Base-by-base conservation (phyloP, 768 basidiomycete genomes). In the Suillus fuscotomentosus region DNA sequence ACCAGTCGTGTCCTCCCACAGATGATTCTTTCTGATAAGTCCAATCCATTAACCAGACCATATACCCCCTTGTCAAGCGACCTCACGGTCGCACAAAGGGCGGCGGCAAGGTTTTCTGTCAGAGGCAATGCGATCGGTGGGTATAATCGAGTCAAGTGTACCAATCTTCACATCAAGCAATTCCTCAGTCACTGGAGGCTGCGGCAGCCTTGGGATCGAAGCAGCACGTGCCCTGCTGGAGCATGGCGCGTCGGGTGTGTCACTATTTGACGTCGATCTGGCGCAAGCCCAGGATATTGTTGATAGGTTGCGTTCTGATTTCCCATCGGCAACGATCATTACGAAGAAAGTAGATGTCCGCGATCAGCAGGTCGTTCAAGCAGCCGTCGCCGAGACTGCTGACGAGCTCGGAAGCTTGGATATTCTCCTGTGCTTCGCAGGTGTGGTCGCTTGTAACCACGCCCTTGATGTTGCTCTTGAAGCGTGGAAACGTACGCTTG, bases 351-450 rank as follows among this genome's bases (percentile, higher is more conserved):
- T 81, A 11, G 79, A 83, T 63, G 76, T 83, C 39, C 62, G 67
- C 27, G 63, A 72, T 11, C 66, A 66, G 62, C 60, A 66, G 24
- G 14, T 39, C 13, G 62, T 76, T 13, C 77, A 74, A 7, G 73
- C 75, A 11, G 75, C 76, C 3, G 63, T 69, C 24, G 63, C 55
- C 14, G 64, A 73, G 45, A 76, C 76, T 6, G 65, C 61, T 27
- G 72, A 66, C 1, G 66, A 67, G 27, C 66, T 82, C 7, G 77
- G 78, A 15, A 73, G 72, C 34, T 68, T 81, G 8, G 71, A 79
- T 59, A 73, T 79, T 2, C 67, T 84, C 15, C 64, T 81, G 42
- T 84, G 81, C 63, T 83, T 78, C 61, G 81, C 81, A 0, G 81
- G 81, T 9, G 77, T 81, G 5, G 80, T 81, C 17, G 71, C 72